Conservation (phyloP, 805 yeast genomes). For the Kluyveromyces dobzhanskii region DNA sequence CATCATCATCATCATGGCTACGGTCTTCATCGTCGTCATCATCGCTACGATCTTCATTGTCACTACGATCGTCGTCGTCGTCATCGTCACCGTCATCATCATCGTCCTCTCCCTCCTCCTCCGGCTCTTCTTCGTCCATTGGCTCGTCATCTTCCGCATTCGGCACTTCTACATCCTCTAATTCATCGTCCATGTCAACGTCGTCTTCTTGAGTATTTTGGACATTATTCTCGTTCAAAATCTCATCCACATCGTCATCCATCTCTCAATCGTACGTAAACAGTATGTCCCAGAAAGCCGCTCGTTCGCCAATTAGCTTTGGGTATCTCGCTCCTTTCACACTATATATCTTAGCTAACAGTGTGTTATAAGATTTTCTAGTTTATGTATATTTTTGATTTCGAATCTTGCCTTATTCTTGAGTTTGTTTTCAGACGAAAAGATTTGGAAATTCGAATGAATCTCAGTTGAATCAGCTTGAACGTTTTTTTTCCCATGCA, state of each 20-base stretch:
- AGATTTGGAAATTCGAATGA: too few species aligned
- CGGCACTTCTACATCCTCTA: constrained; percentile 13
- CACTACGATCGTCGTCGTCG: constrained; percentile 13
- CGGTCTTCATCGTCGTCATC: constrained; percentile 18
- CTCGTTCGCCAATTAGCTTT: too few species aligned
- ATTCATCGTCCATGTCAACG: constrained; percentile 13
- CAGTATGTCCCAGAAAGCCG: too few species aligned
- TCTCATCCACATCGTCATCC: constrained; percentile 26
- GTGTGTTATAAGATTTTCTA: too few species aligned
- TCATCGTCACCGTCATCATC: constrained; percentile 13
- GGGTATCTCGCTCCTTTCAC: too few species aligned
- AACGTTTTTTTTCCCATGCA: too few species aligned
- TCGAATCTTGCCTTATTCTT: too few species aligned
- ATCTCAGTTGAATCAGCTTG: too few species aligned
- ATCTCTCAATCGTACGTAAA: constrained; percentile 6
- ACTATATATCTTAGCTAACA: too few species aligned
- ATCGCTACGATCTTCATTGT: constrained; percentile 20
- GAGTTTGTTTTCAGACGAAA: too few species aligned
- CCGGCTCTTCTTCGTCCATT: constrained; percentile 9
- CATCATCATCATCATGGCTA: constrained; percentile 17
- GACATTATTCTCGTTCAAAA: constrained; percentile 23
- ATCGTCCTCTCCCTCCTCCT: constrained; percentile 14
- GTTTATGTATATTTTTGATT: too few species aligned
- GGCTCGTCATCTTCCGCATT: constrained; percentile 18
- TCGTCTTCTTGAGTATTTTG: constrained; percentile 21